Percentiles rank a stretch among this genome's conserved stretches.
Conservation (phyloP, 208 protist species). For the Entamoeba invadens region DNA sequence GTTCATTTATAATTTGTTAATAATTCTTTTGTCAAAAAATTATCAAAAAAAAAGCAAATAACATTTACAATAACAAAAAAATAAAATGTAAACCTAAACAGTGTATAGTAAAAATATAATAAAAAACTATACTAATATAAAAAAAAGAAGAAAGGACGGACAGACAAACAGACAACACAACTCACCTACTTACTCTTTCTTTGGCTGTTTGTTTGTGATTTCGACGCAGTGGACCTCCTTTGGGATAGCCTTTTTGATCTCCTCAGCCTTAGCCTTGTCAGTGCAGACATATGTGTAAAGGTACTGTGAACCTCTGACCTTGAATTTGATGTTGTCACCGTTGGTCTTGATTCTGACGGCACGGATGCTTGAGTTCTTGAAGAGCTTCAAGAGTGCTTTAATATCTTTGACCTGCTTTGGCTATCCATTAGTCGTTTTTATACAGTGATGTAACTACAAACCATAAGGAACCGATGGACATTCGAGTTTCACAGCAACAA, state of each 20-base stretch:
- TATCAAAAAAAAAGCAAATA: no score
- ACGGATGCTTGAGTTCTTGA: neutral
- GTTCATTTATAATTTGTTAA: no score
- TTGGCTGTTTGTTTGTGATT: neutral
- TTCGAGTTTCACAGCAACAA: no score
- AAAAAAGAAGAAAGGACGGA: no score
- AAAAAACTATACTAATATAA: no score
- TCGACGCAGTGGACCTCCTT: neutral
- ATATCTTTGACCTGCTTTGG: neutral
- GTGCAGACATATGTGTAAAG: neutral
- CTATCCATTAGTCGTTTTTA: no score
- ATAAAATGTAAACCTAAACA: no score
- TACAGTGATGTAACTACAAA: no score
- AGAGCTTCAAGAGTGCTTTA: neutral
- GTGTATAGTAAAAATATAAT: no score
- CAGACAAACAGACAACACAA: neutral
- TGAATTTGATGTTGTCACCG: constrained; percentile 3
- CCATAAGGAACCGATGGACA: no score
- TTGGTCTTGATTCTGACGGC: neutral
- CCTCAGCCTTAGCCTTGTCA: neutral
- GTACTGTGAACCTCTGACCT: neutral
- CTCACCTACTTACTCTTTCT: neutral
- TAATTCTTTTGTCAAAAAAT: no score
- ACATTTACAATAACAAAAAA: no score
- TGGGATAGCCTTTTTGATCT: constrained; percentile 2